These are phyloP conservation scores for Dujonia santamariae DNA, from an alignment of 1,139 yeast genomes.

Conservation along the genomic window DNA sequence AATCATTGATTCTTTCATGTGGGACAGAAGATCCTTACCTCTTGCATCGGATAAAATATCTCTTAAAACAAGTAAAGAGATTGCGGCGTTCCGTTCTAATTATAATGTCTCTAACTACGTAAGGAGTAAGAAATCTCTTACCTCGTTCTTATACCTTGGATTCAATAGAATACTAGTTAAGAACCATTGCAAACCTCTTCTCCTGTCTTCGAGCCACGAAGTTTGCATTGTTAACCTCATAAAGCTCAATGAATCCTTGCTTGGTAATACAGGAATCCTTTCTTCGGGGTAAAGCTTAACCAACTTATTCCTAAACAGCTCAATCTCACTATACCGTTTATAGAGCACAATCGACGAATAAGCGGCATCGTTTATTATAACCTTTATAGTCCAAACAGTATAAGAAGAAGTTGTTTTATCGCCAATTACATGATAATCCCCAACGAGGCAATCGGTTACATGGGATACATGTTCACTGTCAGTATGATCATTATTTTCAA, in stretches of 20 bases:
- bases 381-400: constrained; percentile 46
- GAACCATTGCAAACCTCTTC: constrained; percentile 74
- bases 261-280: constrained; percentile 64
- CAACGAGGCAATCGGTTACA: constrained; percentile 38
- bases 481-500: constrained; percentile 24
- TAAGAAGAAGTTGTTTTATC: constrained; percentile 32
- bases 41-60: too few relatives aligned
- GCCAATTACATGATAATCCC: constrained; percentile 33
- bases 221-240: constrained; percentile 45
- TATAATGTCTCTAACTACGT: too few relatives aligned
- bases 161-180: constrained; percentile 64
- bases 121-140: constrained; percentile 7
- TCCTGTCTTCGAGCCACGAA: constrained; percentile 56
- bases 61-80: too few relatives aligned
- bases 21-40: too few relatives aligned
- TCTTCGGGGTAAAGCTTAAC: constrained; percentile 34
- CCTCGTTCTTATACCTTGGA: constrained; percentile 46
- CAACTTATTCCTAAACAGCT: constrained; percentile 42
- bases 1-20: too few relatives aligned
- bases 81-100: too few relatives aligned
- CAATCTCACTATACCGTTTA: constrained; percentile 68
- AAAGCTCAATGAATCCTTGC: constrained; percentile 50
- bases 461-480: constrained; percentile 27
- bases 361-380: constrained; percentile 38
- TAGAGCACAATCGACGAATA: constrained; percentile 51